Base-by-base conservation (phyloP, 257 asterid species). In the Forsythia suspensa region DNA sequence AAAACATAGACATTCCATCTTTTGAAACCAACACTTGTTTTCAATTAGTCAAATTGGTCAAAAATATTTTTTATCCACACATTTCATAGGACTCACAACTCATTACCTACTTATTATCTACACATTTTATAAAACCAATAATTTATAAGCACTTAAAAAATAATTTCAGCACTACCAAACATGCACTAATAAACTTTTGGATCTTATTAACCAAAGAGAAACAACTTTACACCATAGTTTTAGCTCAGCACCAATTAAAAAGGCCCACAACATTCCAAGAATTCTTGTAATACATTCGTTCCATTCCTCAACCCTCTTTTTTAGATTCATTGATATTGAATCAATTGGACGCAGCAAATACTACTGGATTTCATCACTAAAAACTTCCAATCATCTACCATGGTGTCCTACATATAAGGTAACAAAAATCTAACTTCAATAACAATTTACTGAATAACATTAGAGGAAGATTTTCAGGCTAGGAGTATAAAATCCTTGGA, bases 321-420 rank as follows among this genome's bases (percentile, higher is more conserved):
- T 57, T 71, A 71, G 75, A 38, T 71, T 71, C 75, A 71, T 71
- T 52, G 15, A 34, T 4, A 24, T 71, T 34, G 70, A 75, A 59
- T 59, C 48, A 67, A 46, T 48, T 4, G 57, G 15, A 48, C n/a
- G 5, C 0, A 55, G 1, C 70, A 6, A 6, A 63, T 9, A 34
- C 40, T 24, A 63, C 39, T 1, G 7, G 40, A 63, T 29, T 63
- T 63, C 70, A 63, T 10, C 13, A 11, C 8, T 1, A 63, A 59
- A 59, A 29, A 29, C 9, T 3, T 63, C 16, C 7, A 4, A 24
- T 21, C 70, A 21, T 16, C 38, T 24, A 21, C 12, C 18, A 29
- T 0, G 39, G 16, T 63, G 70, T 16, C 38, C 7, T 24, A 2
- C 24, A 7, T 11, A 10, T 8, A 21, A 8, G 16, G 69, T n/a